Conservation (phyloP, 768 basidiomycete species). For the Lanmaoa rubissima region DNA sequence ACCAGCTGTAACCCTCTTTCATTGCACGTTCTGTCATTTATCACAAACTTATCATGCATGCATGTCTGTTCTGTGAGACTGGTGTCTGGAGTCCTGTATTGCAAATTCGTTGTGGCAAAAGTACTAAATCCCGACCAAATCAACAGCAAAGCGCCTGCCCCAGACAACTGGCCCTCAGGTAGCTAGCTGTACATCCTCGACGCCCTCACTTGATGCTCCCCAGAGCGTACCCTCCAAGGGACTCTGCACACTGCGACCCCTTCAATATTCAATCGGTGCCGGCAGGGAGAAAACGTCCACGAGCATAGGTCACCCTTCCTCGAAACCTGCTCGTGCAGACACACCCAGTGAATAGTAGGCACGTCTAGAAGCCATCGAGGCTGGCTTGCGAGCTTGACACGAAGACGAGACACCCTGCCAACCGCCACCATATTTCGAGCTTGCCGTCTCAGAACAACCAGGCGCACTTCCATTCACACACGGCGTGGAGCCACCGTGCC, state of each 20-base stretch:
- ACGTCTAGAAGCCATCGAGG: slow-evolving; percentile 11
- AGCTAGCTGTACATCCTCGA: not conserved
- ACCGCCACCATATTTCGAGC: not conserved
- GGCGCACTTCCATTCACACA: slow-evolving; percentile 19
- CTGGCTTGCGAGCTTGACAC: slow-evolving; percentile 3
- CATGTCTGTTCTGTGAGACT: no score
- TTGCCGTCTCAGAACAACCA: not conserved
- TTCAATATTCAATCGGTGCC: not conserved
- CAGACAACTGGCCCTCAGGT: not conserved
- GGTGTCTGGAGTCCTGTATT: no score
- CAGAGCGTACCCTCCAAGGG: not conserved
- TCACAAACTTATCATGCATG: no score
- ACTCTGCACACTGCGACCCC: not conserved
- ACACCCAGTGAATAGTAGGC: not conserved
- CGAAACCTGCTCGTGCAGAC: not conserved
- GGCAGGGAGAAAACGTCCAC: slow-evolving; percentile 2
- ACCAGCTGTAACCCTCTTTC: no score
- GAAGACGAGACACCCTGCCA: not conserved
- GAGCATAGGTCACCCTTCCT: not conserved
- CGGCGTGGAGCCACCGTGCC: not conserved
- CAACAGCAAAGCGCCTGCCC: not conserved
- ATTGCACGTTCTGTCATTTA: no score
- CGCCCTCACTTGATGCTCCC: not conserved
- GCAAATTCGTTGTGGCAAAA: no score
- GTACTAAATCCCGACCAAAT: not conserved